Evolutionary conservation across 352 stramenopile genomes (phyloP).

Genomic region (Phytophthora litchii): DNA sequence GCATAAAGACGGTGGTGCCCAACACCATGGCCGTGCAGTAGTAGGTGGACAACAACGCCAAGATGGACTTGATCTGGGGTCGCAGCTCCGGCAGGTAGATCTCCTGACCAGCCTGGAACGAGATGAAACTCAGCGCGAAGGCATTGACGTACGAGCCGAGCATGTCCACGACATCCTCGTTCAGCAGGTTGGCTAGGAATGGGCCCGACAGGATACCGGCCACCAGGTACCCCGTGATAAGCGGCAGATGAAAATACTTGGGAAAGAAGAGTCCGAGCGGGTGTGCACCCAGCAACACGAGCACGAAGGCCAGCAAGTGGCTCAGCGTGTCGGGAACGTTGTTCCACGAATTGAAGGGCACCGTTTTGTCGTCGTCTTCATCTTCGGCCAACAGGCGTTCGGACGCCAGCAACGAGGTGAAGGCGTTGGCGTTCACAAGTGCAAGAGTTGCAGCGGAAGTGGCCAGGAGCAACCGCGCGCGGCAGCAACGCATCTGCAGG

Average conservation of each 20-base stretch:
- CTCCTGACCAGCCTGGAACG: conserved; percentile 70
- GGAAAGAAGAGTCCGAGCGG: conserved; percentile 63
- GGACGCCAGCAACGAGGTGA: conserved; percentile 6
- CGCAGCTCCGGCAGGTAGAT: conserved; percentile 64
- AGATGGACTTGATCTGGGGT: conserved; percentile 63
- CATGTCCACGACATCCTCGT: conserved; percentile 45
- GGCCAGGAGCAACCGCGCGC: conserved; percentile 7
- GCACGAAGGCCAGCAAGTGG: conserved; percentile 52
- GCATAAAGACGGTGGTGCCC: conserved; percentile 47
- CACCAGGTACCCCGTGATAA: conserved; percentile 72
- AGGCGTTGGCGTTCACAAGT: conserved; percentile 4
- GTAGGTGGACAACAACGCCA: conserved; percentile 44
- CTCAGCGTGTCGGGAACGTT: conserved; percentile 48
- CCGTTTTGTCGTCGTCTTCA: conserved; percentile 21
- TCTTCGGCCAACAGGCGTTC: conserved; percentile 9
- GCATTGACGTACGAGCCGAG: conserved; percentile 60
- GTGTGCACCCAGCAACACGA: conserved; percentile 59
- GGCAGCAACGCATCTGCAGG: neutral
- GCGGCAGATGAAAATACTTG: conserved; percentile 48
- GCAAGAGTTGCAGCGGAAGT: conserved; percentile 6
- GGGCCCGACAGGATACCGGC: conserved; percentile 56
- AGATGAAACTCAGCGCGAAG: conserved; percentile 71
- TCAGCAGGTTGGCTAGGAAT: conserved; percentile 61
- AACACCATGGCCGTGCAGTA: conserved; percentile 60
- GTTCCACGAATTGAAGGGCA: conserved; percentile 50